Percentiles rank a stretch among this genome's conserved stretches.
Conservation (phyloP, 2,329 filamentous ascomycete genomes). For the Colletotrichum sp. region DNA sequence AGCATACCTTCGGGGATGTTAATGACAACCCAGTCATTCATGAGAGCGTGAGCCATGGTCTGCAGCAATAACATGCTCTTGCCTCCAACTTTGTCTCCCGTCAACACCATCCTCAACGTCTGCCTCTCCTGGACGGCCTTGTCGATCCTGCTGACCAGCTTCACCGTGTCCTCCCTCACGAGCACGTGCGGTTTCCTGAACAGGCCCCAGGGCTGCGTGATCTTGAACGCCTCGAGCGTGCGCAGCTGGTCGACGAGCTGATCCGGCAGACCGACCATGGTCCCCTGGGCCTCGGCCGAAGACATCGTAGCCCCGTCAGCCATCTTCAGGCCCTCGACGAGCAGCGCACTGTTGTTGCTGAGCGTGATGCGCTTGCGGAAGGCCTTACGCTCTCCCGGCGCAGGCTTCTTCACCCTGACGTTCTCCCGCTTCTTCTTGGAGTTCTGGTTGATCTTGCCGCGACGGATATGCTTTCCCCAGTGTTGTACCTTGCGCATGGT, state of each 20-base stretch:
- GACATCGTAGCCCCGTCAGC: slow-evolving; percentile 61
- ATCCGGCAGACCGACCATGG: slow-evolving; percentile 72
- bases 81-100: slow-evolving; percentile 75
- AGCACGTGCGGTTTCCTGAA: slow-evolving; percentile 84
- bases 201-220: slow-evolving; percentile 83
- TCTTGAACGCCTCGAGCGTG: slow-evolving; percentile 88
- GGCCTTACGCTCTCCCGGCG: slow-evolving; percentile 82
- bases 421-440: slow-evolving; percentile 52
- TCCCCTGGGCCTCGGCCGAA: slow-evolving; percentile 61
- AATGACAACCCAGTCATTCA: slow-evolving; percentile 88
- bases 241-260: slow-evolving; percentile 79
- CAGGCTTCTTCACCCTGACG: slow-evolving; percentile 59
- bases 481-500: slow-evolving; percentile 13
- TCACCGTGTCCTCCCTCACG: slow-evolving; percentile 77
- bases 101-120: slow-evolving; percentile 69
- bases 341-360: slow-evolving; percentile 90
- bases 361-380: slow-evolving; percentile 88
- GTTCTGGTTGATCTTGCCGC: slow-evolving; percentile 22
- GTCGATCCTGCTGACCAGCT: slow-evolving; percentile 69
- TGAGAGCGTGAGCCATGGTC: slow-evolving; percentile 78
- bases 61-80: slow-evolving; percentile 90
- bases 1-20: slow-evolving; percentile 83
- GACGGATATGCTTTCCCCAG: slow-evolving; percentile 22
- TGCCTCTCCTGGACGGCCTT: slow-evolving; percentile 56
- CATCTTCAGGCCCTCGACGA: slow-evolving; percentile 70